Conservation (phyloP, 1,139 yeast genomes). For the Meyerozyma elateridarum region DNA sequence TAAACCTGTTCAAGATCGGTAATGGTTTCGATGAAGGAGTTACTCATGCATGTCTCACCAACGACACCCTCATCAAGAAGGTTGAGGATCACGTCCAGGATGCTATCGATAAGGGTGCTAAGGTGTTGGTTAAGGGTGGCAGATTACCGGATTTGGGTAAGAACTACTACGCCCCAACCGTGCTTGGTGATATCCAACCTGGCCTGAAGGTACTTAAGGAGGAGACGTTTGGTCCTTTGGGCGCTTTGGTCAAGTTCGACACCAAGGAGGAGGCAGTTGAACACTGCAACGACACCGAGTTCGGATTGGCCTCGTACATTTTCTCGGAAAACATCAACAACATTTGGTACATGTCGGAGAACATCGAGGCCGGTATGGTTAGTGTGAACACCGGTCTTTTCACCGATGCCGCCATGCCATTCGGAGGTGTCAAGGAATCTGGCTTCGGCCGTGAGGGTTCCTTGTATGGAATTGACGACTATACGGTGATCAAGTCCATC, state of each 20-base stretch:
- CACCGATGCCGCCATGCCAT: conserved; percentile 69
- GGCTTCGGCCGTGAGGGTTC: conserved; percentile 86
- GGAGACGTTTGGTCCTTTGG: conserved; percentile 90
- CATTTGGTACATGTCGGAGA: conserved; percentile 63
- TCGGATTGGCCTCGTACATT: conserved; percentile 78
- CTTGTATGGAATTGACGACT: conserved; percentile 70
- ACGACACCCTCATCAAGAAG: conserved; percentile 58
- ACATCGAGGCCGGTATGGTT: conserved; percentile 76
- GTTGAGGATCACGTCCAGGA: conserved; percentile 70
- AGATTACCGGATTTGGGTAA: conserved; percentile 63
- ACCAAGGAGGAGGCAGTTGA: conserved; percentile 65
- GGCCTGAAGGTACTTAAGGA: conserved; percentile 62
- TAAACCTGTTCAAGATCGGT: conserved; percentile 59
- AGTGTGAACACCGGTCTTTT: conserved; percentile 72
- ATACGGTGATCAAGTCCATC: conserved; percentile 59
- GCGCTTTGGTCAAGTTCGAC: conserved; percentile 65
- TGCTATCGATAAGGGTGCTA: conserved; percentile 71
- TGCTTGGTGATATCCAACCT: conserved; percentile 59
- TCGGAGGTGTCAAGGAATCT: conserved; percentile 76
- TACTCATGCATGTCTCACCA: conserved; percentile 84
- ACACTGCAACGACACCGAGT: conserved; percentile 64
- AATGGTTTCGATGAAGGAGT: conserved; percentile 61
- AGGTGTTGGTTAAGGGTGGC: conserved; percentile 61
- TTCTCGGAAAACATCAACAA: conserved; percentile 63
- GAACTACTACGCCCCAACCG: conserved; percentile 72